A percentile compares a stretch with the other conserved stretches of the same genome.
These are phyloP conservation scores for Lichtheimia ramosa DNA, from an alignment of 371 early-diverging fungal genomes.

Conservation along the genomic window DNA sequence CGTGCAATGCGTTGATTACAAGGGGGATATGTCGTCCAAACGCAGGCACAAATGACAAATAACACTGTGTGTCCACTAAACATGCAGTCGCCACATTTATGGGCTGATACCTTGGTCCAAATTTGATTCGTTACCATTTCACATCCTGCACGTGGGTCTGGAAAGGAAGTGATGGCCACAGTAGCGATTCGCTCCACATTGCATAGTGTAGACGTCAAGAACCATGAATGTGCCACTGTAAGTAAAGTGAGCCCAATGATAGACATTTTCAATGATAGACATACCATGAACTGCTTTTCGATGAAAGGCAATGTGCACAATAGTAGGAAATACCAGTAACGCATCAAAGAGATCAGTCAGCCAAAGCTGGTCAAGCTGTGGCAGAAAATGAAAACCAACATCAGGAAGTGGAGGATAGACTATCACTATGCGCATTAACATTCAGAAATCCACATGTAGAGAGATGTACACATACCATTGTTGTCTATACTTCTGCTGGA, in stretches of 20 bases:
- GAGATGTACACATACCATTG: neutral
- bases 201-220: slow-evolving; percentile 10
- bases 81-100: slow-evolving; percentile 14
- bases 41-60: slow-evolving; percentile 10
- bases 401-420: slow-evolving; percentile 3
- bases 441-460: neutral
- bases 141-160: slow-evolving; percentile 7
- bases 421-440: neutral
- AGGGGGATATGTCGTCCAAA: slow-evolving; percentile 4
- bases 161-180: slow-evolving; percentile 5
- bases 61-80: slow-evolving; percentile 7
- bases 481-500: slow-evolving; percentile 5
- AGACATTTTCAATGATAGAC: no score
- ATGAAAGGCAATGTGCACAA: neutral
- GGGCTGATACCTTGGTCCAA: slow-evolving; percentile 1
- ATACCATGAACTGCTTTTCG: neutral
- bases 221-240: slow-evolving; percentile 5
- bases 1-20: neutral
- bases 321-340: neutral
- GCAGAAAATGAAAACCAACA: slow-evolving; percentile 1
- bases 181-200: slow-evolving; percentile 4
- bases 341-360: slow-evolving; percentile 7
- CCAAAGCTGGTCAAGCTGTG: neutral
- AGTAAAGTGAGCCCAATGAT: neutral
- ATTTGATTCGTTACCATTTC: slow-evolving; percentile 5